These are phyloP conservation scores for Stachybotrys echinatus DNA, from an alignment of 2,329 filamentous ascomycete species.

Conservation along the genomic window DNA sequence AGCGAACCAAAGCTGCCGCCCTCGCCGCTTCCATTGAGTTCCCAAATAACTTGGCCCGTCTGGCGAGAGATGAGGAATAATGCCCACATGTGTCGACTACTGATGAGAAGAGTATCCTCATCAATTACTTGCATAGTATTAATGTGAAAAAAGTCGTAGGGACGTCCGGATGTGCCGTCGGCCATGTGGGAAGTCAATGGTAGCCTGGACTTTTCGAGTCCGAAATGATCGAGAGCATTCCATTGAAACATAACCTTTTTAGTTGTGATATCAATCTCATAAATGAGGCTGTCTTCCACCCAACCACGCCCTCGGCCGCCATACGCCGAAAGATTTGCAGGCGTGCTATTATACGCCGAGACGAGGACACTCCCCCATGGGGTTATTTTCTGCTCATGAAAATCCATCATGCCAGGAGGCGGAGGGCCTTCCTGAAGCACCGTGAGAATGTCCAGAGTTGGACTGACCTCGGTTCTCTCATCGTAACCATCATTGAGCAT, in stretches of 20 bases:
- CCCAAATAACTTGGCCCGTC: constrained; percentile 15
- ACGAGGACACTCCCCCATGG: constrained; percentile 15
- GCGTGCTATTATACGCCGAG: constrained; percentile 16
- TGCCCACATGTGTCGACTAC: constrained; percentile 15
- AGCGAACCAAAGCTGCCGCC: constrained; percentile 16
- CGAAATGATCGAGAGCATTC: constrained; percentile 30
- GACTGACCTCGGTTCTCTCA: constrained; percentile 5
- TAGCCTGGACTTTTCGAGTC: constrained; percentile 8
- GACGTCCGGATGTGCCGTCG: constrained; percentile 4
- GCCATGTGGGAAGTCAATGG: constrained; percentile 7
- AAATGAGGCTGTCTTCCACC: constrained; percentile 27
- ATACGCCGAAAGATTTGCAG: constrained; percentile 8
- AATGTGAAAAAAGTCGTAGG: constrained; percentile 19
- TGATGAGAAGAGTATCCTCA: constrained; percentile 14
- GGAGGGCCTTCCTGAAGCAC: constrained; percentile 1
- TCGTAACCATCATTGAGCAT: constrained; percentile 23
- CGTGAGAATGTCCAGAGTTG: constrained; percentile 7
- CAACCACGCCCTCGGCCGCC: constrained; percentile 11
- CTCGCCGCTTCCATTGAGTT: constrained; percentile 15
- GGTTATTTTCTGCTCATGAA: constrained; percentile 16
- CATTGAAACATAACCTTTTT: constrained; percentile 32
- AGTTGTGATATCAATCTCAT: constrained; percentile 35
- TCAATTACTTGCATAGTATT: constrained; percentile 16
- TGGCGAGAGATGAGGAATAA: constrained; percentile 13
- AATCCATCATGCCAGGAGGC: constrained; percentile 9